Conservation (phyloP, 192 early-diverging fungal species). For the Coemansia sp. region DNA sequence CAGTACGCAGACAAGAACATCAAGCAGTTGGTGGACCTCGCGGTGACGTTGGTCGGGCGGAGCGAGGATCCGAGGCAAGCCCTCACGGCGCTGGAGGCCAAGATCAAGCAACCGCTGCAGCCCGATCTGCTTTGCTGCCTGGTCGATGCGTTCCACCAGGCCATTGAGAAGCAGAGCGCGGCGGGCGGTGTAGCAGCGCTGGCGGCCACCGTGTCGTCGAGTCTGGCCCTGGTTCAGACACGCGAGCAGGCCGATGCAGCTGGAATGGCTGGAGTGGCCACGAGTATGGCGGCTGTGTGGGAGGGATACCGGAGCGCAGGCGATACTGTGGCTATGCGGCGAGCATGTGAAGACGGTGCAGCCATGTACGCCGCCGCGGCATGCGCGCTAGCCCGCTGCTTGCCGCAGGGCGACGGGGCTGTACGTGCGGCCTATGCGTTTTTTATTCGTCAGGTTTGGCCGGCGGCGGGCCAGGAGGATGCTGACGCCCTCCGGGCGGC, state of each 20-base stretch:
- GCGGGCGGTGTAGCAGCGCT: background rate
- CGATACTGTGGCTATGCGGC: constrained; percentile 26
- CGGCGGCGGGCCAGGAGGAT: constrained; percentile 6
- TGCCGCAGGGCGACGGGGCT: background rate
- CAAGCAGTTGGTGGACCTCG: background rate
- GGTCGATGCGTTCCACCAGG: constrained; percentile 16
- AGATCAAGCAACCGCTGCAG: background rate
- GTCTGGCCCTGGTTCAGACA: background rate
- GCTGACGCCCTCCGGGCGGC: constrained; percentile 10
- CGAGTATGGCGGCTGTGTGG: constrained; percentile 7
- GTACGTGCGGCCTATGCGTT: constrained; percentile 7
- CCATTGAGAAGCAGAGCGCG: background rate
- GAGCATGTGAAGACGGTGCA: constrained; percentile 18
- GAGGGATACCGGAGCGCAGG: constrained; percentile 6
- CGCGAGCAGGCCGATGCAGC: too few relatives aligned
- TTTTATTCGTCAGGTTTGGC: constrained; percentile 26
- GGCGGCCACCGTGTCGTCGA: background rate
- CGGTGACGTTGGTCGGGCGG: background rate
- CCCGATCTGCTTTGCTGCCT: constrained; percentile 4
- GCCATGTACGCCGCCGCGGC: constrained; percentile 24
- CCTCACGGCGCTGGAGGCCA: constrained; percentile 1
- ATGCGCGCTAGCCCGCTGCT: constrained; percentile 15
- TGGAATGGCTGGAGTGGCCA: background rate
- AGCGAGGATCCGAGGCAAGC: background rate
- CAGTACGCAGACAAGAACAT: constrained; percentile 1